Conservation (phyloP, 805 yeast species). For the Candida argentea region DNA sequence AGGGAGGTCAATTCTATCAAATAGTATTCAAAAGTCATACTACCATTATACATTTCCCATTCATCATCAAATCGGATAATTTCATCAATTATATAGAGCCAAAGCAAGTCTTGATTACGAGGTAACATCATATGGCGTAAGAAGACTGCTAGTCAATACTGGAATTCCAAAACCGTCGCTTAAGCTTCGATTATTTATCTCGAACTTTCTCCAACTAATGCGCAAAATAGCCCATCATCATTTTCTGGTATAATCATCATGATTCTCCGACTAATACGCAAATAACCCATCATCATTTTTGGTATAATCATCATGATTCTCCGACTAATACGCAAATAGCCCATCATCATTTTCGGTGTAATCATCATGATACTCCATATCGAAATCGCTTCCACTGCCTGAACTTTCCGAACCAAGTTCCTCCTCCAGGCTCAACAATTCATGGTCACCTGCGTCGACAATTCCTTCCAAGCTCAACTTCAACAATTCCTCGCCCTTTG, state of each 20-base stretch:
- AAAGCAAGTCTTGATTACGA: too few species aligned
- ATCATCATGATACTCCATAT: constrained; percentile 39
- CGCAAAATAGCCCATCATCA: not conserved
- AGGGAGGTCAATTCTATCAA: too few species aligned
- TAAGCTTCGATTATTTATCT: not conserved
- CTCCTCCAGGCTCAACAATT: constrained; percentile 13
- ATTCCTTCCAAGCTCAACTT: constrained; percentile 33
- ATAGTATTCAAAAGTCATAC: too few species aligned
- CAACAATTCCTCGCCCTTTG: constrained; percentile 51
- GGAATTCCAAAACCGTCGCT: constrained; percentile 4
- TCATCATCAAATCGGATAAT: too few species aligned
- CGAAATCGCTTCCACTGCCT: constrained; percentile 25
- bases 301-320: constrained; percentile 54
- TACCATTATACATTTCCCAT: too few species aligned
- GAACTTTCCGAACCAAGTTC: constrained; percentile 32
- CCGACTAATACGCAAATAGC: constrained; percentile 31
- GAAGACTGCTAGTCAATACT: constrained; percentile 2
- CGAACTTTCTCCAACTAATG: not conserved
- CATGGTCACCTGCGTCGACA: constrained; percentile 22
- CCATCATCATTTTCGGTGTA: constrained; percentile 52
- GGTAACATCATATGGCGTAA: constrained; percentile 1
- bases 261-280: constrained; percentile 29
- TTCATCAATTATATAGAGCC: too few species aligned
- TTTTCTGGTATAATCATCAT: too few species aligned
- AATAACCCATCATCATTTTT: constrained; percentile 47